Percentiles rank a stretch among this genome's conserved stretches.
These are phyloP conservation scores for Starmerella riodocensis DNA, from an alignment of 805 yeast genomes.

Conservation along the genomic window DNA sequence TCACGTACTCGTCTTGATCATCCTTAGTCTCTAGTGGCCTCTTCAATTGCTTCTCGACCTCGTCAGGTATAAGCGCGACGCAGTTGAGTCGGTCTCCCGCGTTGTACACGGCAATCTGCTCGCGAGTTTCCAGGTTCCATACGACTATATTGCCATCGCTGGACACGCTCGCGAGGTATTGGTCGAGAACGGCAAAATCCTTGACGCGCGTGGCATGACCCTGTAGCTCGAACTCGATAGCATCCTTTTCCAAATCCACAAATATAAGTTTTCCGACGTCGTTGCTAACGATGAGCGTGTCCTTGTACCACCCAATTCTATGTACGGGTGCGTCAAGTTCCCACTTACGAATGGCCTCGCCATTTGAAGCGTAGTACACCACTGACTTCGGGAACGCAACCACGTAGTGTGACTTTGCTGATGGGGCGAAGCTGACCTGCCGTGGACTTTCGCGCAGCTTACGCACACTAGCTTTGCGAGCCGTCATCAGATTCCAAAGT, in stretches of 20 bases:
- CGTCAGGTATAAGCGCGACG: conserved; percentile 56
- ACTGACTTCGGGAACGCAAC: conserved; percentile 45
- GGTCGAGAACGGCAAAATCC: conserved; percentile 44
- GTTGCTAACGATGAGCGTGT: conserved; percentile 54
- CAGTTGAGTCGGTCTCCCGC: conserved; percentile 87
- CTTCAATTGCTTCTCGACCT: conserved; percentile 53
- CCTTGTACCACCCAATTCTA: conserved; percentile 46
- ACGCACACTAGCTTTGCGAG: conserved; percentile 76
- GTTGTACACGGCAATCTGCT: conserved; percentile 80
- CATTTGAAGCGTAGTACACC: conserved; percentile 33
- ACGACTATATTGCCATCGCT: conserved; percentile 90
- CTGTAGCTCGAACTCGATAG: conserved; percentile 39
- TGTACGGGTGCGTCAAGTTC: conserved; percentile 43
- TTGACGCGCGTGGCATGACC: conserved; percentile 85
- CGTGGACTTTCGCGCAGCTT: conserved; percentile 30
- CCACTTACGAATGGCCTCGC: conserved; percentile 31
- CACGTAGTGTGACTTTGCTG: conserved; percentile 51
- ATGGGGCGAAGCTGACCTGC: conserved; percentile 39
- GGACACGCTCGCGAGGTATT: conserved; percentile 64
- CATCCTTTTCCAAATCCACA: conserved; percentile 30
- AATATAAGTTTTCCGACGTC: conserved; percentile 60
- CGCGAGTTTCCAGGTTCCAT: conserved; percentile 59
- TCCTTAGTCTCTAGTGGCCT: conserved; percentile 57
- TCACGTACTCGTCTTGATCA: conserved; percentile 30
- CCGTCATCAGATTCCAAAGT: conserved; percentile 95